Base-by-base conservation (phyloP, 2,329 filamentous ascomycete species). In the Aspergillus viridinutans region DNA sequence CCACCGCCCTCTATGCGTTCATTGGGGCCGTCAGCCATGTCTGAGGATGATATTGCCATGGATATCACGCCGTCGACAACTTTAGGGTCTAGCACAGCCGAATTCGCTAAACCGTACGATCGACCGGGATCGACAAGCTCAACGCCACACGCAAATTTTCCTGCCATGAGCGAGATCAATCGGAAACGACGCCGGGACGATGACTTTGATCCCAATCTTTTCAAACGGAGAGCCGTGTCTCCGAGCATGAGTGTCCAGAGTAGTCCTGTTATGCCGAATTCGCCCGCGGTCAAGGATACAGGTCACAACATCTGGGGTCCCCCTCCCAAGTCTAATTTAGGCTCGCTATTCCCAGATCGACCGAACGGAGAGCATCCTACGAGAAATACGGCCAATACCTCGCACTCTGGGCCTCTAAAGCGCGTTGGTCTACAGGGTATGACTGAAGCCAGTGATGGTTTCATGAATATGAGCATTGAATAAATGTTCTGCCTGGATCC, bases 401-500 rank as follows among this genome's bases (percentile, higher is more conserved):
- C 81, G 64, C 60, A 73, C 56, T 57, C 68, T 9, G 68, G 69
- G n/a, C 62, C 66, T 25, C 49, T 73, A 29, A 82, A 87, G 80
- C 61, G 90, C 35, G 81, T 96, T 14, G 91, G 91, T 8, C 82
- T 95, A 64, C 92, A 97, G 74, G 91, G 92, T 1, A 97, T 97
- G 92, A 89, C 85, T 20, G 93, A 97, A 74, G 93, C 93, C n/a
- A 91, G 91, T 70, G 93, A 97, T 72, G 90, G 92, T 1, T 81
- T 97, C 62, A 96, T 96, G 88, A 92, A 93, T 67, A 94, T 97
- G 90, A 96, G 90, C 73, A 96, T 97, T 68, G 92, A 97, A 73
- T 96, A 78, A 76, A 25, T 35, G 29, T 10, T 23, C 7, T 6
- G 14, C 9, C 35, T 40, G 49, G n/a, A 20, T n/a, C 14, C 8